These are phyloP conservation scores for Apium graveolens DNA, from an alignment of 129 eudicot genomes.

Conservation along the genomic window DNA sequence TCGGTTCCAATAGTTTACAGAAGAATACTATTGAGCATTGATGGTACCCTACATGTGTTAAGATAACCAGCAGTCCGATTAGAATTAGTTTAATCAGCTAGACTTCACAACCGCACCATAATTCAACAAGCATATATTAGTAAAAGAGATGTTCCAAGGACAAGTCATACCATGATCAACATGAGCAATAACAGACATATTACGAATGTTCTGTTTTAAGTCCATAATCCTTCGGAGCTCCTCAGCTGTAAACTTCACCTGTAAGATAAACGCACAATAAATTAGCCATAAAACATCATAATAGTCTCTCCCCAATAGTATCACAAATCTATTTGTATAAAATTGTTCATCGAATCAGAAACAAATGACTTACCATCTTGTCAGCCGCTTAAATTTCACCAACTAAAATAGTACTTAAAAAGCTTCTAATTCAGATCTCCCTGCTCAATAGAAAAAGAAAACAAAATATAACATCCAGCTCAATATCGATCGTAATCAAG, in stretches of 20 bases:
- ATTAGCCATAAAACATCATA: not conserved
- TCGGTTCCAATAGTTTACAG: not conserved
- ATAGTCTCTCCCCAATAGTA: not conserved
- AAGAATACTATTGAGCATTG: not conserved
- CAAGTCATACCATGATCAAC: constrained; percentile 49
- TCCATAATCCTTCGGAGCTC: constrained; percentile 57
- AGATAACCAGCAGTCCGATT: not conserved
- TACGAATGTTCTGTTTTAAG: constrained; percentile 47
- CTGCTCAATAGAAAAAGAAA: not conserved
- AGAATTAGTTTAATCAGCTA: not conserved
- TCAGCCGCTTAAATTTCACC: constrained; percentile 11
- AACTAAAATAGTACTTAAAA: not conserved
- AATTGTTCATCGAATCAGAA: not conserved
- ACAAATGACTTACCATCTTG: constrained; percentile 29
- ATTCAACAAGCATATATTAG: not conserved
- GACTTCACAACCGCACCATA: not conserved
- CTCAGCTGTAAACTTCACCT: constrained; percentile 88
- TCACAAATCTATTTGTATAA: not conserved
- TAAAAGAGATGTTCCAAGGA: not conserved
- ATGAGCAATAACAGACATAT: constrained; percentile 69
- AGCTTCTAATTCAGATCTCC: not conserved
- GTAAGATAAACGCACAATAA: constrained; percentile 4
- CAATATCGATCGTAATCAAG: not conserved
- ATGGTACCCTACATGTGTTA: not conserved
- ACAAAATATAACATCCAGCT: no score